phyloP scores from a whole-genome alignment of 345 rosid genomes.

The Eucalyptus erythrocorys region DNA sequence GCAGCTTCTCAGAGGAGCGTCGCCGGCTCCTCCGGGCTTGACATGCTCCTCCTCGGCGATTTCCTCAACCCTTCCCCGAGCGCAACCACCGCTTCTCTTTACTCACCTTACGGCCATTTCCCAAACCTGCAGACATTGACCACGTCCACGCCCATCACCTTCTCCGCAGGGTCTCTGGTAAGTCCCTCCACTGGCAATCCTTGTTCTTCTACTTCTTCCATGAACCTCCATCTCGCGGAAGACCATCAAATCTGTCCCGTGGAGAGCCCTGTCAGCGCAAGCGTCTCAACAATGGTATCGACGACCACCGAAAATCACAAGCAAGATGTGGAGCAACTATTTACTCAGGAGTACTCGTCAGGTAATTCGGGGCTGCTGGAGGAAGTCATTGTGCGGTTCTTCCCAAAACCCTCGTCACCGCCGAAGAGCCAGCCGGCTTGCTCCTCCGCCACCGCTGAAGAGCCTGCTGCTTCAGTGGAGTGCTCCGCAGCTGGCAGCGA shows the following conservation, averaged over 20 bases:
- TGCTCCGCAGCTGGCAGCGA: background rate
- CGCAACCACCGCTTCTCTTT: background rate
- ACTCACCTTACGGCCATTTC: background rate
- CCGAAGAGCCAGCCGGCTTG: background rate
- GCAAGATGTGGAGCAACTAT: background rate
- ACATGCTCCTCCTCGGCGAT: slow-evolving; percentile 39
- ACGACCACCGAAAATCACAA: background rate
- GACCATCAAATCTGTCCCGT: background rate
- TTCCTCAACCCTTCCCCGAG: slow-evolving; percentile 12
- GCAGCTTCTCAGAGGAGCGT: background rate
- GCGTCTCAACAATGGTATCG: background rate
- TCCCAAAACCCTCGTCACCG: slow-evolving; percentile 25
- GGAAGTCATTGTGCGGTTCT: slow-evolving; percentile 67
- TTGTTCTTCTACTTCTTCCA: background rate
- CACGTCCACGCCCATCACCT: background rate
- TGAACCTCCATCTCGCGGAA: background rate
- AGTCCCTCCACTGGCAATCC: background rate
- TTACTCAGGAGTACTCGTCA: background rate
- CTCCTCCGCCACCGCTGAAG: background rate
- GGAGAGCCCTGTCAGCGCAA: background rate
- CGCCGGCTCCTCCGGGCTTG: slow-evolving; percentile 9
- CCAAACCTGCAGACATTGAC: background rate
- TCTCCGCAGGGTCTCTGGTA: background rate
- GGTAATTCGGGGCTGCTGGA: slow-evolving; percentile 72
- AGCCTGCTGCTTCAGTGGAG: background rate